Percentiles rank a stretch among this genome's conserved stretches.
Evolutionary conservation across 805 yeast genomes (phyloP).

Genomic region (Huiozyma sinensis): DNA sequence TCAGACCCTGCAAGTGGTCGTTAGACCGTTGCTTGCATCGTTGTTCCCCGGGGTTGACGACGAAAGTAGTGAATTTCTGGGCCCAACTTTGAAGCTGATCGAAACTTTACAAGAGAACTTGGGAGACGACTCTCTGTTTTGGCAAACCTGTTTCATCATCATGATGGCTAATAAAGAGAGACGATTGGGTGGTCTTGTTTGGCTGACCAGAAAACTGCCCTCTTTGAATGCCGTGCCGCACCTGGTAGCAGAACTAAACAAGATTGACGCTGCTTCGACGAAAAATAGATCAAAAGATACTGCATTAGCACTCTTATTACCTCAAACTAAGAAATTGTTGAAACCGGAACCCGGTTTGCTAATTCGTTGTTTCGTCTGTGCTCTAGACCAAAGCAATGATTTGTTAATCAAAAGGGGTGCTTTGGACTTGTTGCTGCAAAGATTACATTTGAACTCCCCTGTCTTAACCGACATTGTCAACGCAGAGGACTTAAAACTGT

Average conservation of each 20-base stretch:
- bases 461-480: slow-evolving; percentile 40
- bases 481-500: slow-evolving; percentile 42
- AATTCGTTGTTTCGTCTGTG: slow-evolving; percentile 60
- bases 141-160: slow-evolving; percentile 72
- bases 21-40: slow-evolving; percentile 63
- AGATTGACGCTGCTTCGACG: slow-evolving; percentile 1
- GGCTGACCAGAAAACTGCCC: slow-evolving; percentile 57
- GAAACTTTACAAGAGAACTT: slow-evolving; percentile 48
- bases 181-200: slow-evolving; percentile 72
- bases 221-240: slow-evolving; percentile 35
- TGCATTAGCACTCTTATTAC: slow-evolving; percentile 27
- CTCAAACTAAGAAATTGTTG: slow-evolving; percentile 51
- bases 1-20: slow-evolving; percentile 38
- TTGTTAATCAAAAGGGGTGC: slow-evolving; percentile 79
- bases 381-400: slow-evolving; percentile 54
- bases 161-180: slow-evolving; percentile 72
- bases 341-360: slow-evolving; percentile 73
- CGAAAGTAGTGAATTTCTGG: slow-evolving; percentile 76
- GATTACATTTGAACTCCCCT: slow-evolving; percentile 53
- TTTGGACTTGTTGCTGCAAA: slow-evolving; percentile 64
- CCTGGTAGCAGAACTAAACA: slow-evolving; percentile 11
- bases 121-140: slow-evolving; percentile 63
- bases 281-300: slow-evolving; percentile 20
- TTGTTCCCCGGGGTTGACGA: slow-evolving; percentile 86
- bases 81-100: slow-evolving; percentile 46